Evolutionary conservation across 78 protist genomes (phyloP).

Genomic region (Speleostelium caveatum): DNA sequence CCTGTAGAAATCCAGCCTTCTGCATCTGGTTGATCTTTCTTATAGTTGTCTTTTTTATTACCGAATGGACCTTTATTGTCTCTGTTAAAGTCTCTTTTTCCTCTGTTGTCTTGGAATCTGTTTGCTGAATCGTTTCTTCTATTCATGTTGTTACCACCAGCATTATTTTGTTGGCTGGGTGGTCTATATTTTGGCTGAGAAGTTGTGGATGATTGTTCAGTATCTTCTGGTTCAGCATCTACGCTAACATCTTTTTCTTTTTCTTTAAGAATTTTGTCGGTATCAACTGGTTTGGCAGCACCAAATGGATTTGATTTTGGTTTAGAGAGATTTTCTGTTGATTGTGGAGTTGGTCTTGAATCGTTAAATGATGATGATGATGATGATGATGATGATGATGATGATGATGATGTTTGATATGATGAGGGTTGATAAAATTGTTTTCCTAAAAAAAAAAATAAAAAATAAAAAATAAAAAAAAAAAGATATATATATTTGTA

Average conservation of each 20-base stretch:
- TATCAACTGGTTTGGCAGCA: constrained; percentile 20
- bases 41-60: too few species aligned
- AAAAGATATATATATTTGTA: too few species aligned
- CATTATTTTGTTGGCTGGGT: neutral
- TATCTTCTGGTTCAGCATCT: neutral
- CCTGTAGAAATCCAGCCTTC: too few species aligned
- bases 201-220: neutral
- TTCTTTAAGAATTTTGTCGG: constrained; percentile 3
- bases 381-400: constrained; percentile 3
- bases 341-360: neutral
- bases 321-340: neutral
- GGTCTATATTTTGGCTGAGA: neutral
- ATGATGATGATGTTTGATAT: neutral
- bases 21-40: neutral
- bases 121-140: neutral
- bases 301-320: constrained; percentile 39
- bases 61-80: neutral
- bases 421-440: too few species aligned
- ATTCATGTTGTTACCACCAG: neutral
- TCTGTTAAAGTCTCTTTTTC: neutral
- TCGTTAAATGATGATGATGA: neutral
- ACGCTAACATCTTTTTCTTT: too few species aligned
- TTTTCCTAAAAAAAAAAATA: too few species aligned
- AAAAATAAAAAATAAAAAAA: too few species aligned
- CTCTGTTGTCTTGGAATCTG: neutral